Evolutionary conservation across 805 yeast species (phyloP).

Genomic region (Peterozyma toletana): DNA sequence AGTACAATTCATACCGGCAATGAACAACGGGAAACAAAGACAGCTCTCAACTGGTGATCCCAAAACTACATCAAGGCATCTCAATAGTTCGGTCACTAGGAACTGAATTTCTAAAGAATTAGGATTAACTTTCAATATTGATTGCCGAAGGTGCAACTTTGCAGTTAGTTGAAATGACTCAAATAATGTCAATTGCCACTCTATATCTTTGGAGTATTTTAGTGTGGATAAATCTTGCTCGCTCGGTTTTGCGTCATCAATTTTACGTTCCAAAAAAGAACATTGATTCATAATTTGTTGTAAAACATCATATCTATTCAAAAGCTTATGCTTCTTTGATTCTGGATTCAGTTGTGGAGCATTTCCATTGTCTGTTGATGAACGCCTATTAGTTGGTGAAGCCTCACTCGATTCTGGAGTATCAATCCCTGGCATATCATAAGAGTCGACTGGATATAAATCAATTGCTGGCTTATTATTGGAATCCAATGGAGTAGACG

Average conservation of each 20-base stretch:
- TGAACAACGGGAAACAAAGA: slow-evolving; percentile 69
- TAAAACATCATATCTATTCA: slow-evolving; percentile 24
- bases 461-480: not conserved
- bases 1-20: slow-evolving; percentile 66
- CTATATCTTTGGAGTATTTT: slow-evolving; percentile 38
- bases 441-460: not conserved
- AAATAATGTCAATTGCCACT: slow-evolving; percentile 61
- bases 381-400: too few relatives aligned
- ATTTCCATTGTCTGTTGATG: too few relatives aligned
- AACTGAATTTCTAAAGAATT: slow-evolving; percentile 57
- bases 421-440: slow-evolving; percentile 11
- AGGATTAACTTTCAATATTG: slow-evolving; percentile 54
- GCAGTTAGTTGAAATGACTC: slow-evolving; percentile 68
- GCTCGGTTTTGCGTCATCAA: slow-evolving; percentile 47
- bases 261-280: slow-evolving; percentile 37
- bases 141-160: slow-evolving; percentile 57
- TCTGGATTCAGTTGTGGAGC: too few relatives aligned
- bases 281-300: slow-evolving; percentile 24
- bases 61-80: slow-evolving; percentile 52
- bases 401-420: not conserved
- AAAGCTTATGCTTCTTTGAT: not conserved
- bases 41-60: slow-evolving; percentile 67
- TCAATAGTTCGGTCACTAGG: slow-evolving; percentile 43
- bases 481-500: not conserved
- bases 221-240: slow-evolving; percentile 32